Conservation (phyloP, 164 flowering plant genomes). For the Cinnamomum chago region DNA sequence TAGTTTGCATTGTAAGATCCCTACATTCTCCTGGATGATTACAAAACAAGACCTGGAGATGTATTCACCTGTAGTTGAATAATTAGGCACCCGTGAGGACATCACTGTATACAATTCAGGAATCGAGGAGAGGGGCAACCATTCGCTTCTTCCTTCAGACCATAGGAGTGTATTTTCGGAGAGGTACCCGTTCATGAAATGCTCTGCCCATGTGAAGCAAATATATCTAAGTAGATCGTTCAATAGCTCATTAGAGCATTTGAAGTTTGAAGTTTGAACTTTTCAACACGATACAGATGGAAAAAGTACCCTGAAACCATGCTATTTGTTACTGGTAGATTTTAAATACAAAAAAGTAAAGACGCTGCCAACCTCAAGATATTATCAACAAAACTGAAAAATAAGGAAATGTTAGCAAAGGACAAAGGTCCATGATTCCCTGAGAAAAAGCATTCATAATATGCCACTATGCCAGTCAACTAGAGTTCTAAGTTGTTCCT, state of each 20-base stretch:
- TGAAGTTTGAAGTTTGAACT: neutral
- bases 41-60: neutral
- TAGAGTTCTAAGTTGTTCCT: neutral
- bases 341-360: constrained; percentile 30
- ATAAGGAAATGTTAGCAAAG: neutral
- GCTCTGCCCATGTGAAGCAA: constrained; percentile 73
- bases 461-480: neutral
- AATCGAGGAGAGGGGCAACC: constrained; percentile 76
- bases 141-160: constrained; percentile 79
- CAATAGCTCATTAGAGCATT: constrained; percentile 39
- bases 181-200: constrained; percentile 67
- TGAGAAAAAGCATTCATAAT: neutral
- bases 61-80: constrained; percentile 30
- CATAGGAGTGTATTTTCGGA: constrained; percentile 62
- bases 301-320: constrained; percentile 36
- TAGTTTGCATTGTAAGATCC: constrained; percentile 5
- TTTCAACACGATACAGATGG: constrained; percentile 38
- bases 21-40: neutral
- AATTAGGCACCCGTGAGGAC: constrained; percentile 17
- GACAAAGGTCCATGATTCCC: neutral
- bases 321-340: constrained; percentile 35
- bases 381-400: neutral
- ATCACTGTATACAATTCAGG: constrained; percentile 43
- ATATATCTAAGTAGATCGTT: constrained; percentile 29
- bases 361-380: constrained; percentile 12